Percentiles rank a stretch among this genome's conserved stretches.
Conservation (phyloP, 2,329 filamentous ascomycete genomes). For the Thielaviopsis punctulata region DNA sequence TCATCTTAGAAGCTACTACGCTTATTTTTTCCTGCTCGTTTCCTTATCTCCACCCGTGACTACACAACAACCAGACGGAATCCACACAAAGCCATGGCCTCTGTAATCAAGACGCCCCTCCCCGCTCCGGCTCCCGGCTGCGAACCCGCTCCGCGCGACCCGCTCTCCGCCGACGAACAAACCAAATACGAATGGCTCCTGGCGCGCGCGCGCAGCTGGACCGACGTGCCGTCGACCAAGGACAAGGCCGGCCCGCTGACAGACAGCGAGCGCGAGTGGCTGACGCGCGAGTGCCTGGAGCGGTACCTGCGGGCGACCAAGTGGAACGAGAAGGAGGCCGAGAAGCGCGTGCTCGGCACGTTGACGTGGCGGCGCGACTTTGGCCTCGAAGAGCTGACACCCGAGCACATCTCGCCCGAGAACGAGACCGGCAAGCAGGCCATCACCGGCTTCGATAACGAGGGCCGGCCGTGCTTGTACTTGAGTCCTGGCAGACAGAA, state of each 20-base stretch:
- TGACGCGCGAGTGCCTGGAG: conserved; percentile 80
- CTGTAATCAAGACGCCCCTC: conserved; percentile 37
- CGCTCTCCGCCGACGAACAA: conserved; percentile 60
- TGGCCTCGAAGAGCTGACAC: conserved; percentile 58
- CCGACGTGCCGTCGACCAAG: conserved; percentile 32
- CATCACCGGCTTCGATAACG: conserved; percentile 70
- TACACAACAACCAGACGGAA: not conserved
- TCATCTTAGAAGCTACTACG: too few species aligned
- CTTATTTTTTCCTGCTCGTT: not conserved
- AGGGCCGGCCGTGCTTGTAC: conserved; percentile 77
- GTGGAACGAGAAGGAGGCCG: conserved; percentile 62
- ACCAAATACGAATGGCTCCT: conserved; percentile 69
- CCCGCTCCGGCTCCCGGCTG: conserved; percentile 36
- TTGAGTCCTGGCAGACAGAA: conserved; percentile 83
- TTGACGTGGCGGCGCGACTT: conserved; percentile 84
- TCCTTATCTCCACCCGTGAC: not conserved
- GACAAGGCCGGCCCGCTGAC: conserved; percentile 48
- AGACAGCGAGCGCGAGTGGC: conserved; percentile 71
- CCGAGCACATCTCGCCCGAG: conserved; percentile 80
- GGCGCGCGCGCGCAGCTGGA: conserved; percentile 37
- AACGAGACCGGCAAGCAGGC: conserved; percentile 96
- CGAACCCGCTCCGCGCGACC: conserved; percentile 36
- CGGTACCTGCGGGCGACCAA: conserved; percentile 89
- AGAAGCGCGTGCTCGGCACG: conserved; percentile 64
- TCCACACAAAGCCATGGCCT: conserved; percentile 7